These are phyloP conservation scores for Lactarius tabidus DNA, from an alignment of 768 basidiomycete genomes.

Conservation along the genomic window DNA sequence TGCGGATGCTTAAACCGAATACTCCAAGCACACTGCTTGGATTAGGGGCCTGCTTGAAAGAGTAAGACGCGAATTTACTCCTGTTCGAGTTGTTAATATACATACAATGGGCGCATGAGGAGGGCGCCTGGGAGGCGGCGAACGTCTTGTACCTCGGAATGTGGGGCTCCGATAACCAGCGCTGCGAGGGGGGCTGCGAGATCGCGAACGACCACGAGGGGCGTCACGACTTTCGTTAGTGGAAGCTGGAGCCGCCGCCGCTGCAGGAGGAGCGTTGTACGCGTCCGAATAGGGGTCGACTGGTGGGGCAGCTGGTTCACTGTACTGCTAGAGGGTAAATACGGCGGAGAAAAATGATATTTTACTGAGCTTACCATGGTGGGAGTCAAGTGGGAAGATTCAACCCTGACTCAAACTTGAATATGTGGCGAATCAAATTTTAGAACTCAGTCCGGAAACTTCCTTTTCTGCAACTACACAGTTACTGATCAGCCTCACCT, in stretches of 20 bases:
- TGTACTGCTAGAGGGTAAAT: conserved; percentile 49
- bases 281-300: conserved; percentile 83
- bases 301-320: conserved; percentile 51
- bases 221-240: conserved; percentile 54
- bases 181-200: conserved; percentile 59
- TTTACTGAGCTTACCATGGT: conserved; percentile 58
- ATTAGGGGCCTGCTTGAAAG: conserved; percentile 70
- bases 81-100: conserved; percentile 27
- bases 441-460: conserved; percentile 35
- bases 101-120: conserved; percentile 72
- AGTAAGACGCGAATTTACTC: conserved; percentile 25
- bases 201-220: conserved; percentile 65
- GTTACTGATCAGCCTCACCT: conserved; percentile 55
- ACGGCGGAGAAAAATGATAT: not conserved
- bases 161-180: conserved; percentile 59
- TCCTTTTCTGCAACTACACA: conserved; percentile 50
- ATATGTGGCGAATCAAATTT: conserved; percentile 17
- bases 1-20: conserved; percentile 97
- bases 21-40: conserved; percentile 90
- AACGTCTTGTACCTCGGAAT: conserved; percentile 42
- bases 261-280: conserved; percentile 61
- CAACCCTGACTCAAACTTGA: conserved; percentile 33
- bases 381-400: conserved; percentile 37
- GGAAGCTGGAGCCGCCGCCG: conserved; percentile 37
- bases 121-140: conserved; percentile 59